Conservation (phyloP, 2,329 filamentous ascomycete genomes). For the Penicillium sp. region DNA sequence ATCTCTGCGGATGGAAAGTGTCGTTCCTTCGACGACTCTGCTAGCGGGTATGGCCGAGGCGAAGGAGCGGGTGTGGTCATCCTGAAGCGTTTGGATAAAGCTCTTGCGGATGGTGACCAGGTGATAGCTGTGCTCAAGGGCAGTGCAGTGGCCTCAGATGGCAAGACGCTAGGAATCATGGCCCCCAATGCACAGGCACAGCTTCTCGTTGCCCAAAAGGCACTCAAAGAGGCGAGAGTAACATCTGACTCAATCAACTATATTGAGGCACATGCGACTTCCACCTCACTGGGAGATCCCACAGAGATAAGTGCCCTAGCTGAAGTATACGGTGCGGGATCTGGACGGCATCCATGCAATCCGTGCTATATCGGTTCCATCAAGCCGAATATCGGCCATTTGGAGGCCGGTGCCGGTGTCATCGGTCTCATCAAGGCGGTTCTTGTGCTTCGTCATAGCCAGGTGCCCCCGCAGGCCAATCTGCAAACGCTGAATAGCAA, state of each 20-base stretch:
- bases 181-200: not conserved
- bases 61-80: constrained; percentile 34
- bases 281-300: not conserved
- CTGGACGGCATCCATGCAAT: not conserved
- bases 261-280: not conserved
- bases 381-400: not conserved
- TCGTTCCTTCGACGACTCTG: constrained; percentile 33
- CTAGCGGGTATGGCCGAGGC: constrained; percentile 32
- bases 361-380: not conserved
- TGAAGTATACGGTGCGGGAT: not conserved
- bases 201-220: not conserved
- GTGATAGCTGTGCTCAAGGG: not conserved
- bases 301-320: not conserved
- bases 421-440: not conserved
- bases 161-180: not conserved
- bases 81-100: not conserved
- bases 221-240: not conserved
- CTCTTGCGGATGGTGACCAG: not conserved
- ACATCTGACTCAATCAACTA: not conserved
- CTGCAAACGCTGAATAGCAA: not conserved
- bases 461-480: not conserved
- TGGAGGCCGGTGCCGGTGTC: not conserved
- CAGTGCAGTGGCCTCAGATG: not conserved
- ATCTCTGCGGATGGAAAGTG: constrained; percentile 31
- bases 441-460: not conserved